A percentile compares a stretch with the other conserved stretches of the same genome.
These are phyloP conservation scores for Mrakia frigida DNA, from an alignment of 768 basidiomycete species.

Conservation along the genomic window DNA sequence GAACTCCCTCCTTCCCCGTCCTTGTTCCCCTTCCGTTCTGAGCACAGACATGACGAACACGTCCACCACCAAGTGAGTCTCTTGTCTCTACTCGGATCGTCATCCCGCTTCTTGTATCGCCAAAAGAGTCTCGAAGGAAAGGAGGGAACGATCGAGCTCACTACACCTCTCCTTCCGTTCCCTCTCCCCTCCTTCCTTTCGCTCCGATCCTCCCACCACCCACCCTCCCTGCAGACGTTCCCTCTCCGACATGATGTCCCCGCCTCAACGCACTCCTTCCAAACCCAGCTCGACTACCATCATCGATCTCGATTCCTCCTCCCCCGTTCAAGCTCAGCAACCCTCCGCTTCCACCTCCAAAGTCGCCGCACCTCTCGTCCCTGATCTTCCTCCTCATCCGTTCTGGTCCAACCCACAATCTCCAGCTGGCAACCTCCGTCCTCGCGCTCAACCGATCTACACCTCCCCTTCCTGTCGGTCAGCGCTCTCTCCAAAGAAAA, in stretches of 20 bases:
- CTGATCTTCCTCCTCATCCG: background rate
- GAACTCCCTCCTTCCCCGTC: background rate
- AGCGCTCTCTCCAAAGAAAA: background rate
- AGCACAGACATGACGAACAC: background rate
- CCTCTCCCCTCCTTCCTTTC: background rate
- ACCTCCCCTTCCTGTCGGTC: background rate
- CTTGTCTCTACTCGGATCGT: background rate
- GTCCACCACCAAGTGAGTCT: background rate
- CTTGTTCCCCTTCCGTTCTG: background rate
- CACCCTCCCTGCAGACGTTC: background rate
- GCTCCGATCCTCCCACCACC: background rate
- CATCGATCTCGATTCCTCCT: constrained; percentile 12
- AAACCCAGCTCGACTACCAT: background rate
- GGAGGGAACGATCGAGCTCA: constrained; percentile 4
- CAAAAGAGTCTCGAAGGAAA: background rate
- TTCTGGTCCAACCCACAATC: background rate
- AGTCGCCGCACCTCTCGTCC: background rate
- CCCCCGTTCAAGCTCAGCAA: background rate
- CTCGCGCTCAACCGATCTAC: constrained; percentile 14
- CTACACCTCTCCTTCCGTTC: background rate
- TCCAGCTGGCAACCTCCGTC: background rate
- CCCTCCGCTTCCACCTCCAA: background rate
- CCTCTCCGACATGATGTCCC: background rate
- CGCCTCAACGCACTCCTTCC: background rate
- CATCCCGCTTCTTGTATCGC: no score